Evolutionary conservation across 306 rosid species (phyloP).

Genomic region (Dalbergia oliveri): DNA sequence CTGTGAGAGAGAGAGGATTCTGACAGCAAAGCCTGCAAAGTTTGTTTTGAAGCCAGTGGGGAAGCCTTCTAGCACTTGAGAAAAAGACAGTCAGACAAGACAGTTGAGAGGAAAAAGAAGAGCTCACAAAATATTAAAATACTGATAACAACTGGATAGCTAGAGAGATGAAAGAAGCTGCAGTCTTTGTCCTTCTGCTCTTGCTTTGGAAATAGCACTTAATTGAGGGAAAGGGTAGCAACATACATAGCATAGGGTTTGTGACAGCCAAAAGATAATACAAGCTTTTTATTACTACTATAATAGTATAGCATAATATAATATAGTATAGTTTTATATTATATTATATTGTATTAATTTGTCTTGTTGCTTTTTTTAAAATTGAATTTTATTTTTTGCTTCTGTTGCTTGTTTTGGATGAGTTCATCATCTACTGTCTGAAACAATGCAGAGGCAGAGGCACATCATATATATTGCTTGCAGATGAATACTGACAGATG

Average conservation of each 20-base stretch:
- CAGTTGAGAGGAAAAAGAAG: slow-evolving; percentile 59
- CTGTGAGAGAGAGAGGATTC: slow-evolving; percentile 34
- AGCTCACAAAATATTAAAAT: slow-evolving; percentile 6
- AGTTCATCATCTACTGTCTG: background rate
- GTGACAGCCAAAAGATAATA: background rate
- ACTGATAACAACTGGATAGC: slow-evolving; percentile 24
- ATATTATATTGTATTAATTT: background rate
- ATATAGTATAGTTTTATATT: background rate
- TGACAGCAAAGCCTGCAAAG: slow-evolving; percentile 88
- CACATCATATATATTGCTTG: background rate
- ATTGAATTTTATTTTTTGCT: background rate
- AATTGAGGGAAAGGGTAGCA: slow-evolving; percentile 32
- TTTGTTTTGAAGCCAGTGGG: slow-evolving; percentile 68
- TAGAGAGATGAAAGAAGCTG: slow-evolving; percentile 57
- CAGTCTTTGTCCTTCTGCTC: slow-evolving; percentile 59
- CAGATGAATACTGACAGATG: slow-evolving; percentile 30
- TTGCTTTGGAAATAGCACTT: slow-evolving; percentile 68
- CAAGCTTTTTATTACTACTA: background rate
- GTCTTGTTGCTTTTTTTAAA: background rate
- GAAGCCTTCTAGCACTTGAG: slow-evolving; percentile 77
- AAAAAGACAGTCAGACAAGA: slow-evolving; percentile 89
- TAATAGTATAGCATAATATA: background rate
- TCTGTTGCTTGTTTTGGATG: slow-evolving; percentile 23
- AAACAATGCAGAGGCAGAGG: slow-evolving; percentile 26
- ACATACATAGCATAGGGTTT: slow-evolving; percentile 8